Conservation (phyloP, 805 yeast species). For the Cyberlindnera japonica region DNA sequence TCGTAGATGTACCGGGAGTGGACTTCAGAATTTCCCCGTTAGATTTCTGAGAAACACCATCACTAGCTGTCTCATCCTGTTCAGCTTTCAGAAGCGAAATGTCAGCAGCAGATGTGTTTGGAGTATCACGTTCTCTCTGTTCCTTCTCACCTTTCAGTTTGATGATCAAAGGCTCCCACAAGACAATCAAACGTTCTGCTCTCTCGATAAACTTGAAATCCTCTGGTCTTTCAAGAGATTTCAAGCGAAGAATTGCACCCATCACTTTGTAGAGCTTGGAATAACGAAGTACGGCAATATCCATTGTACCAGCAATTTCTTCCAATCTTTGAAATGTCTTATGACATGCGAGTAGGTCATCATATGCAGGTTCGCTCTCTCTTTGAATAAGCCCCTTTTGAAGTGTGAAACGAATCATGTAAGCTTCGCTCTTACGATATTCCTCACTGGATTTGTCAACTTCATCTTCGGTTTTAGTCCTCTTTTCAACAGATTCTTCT, state of each 20-base stretch:
- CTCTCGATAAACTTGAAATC: conserved; percentile 45
- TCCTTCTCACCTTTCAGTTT: conserved; percentile 34
- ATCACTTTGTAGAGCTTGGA: conserved; percentile 52
- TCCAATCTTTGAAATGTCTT: conserved; percentile 39
- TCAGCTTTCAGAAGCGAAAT: conserved; percentile 1
- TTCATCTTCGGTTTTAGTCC: background rate
- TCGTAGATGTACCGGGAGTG: too few species aligned
- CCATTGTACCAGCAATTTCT: conserved; percentile 36
- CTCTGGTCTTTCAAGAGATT: conserved; percentile 38
- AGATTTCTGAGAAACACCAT: background rate
- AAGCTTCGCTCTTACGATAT: conserved; percentile 2
- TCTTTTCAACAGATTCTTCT: background rate
- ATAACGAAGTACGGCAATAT: conserved; percentile 35
- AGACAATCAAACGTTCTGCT: conserved; percentile 36
- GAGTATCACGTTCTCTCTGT: conserved; percentile 14
- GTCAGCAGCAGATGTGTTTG: conserved; percentile 16
- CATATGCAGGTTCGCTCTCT: conserved; percentile 37
- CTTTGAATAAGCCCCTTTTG: conserved; percentile 48
- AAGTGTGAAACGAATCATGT: conserved; percentile 40
- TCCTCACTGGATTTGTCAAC: conserved; percentile 5
- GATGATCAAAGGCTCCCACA: conserved; percentile 40
- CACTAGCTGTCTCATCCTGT: background rate
- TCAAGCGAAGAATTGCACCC: conserved; percentile 42
- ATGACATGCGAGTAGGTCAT: conserved; percentile 26
- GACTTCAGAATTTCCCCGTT: too few species aligned